phyloP scores from a whole-genome alignment of 352 stramenopile species.

The Globisporangium polare region DNA sequence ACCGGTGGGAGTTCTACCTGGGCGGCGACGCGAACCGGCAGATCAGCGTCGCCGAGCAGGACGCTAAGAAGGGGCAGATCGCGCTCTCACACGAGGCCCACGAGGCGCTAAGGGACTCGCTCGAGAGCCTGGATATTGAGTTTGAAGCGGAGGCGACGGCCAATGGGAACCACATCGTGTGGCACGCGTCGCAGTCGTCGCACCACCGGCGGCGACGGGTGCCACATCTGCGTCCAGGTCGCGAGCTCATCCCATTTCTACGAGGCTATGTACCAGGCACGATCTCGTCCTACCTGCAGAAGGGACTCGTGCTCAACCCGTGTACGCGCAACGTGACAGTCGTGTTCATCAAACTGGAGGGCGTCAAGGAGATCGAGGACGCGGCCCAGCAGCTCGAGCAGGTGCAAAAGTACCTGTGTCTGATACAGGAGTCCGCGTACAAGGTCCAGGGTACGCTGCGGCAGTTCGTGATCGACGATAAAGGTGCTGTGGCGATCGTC shows the following conservation, averaged over 20 bases:
- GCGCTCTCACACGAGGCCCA: constrained; percentile 62
- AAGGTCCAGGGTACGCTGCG: constrained; percentile 76
- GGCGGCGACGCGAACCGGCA: constrained; percentile 79
- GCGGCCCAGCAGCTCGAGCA: constrained; percentile 37
- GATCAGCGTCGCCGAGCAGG: constrained; percentile 69
- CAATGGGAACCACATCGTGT: constrained; percentile 51
- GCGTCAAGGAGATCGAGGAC: constrained; percentile 42
- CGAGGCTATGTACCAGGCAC: constrained; percentile 62
- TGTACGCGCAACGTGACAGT: constrained; percentile 67
- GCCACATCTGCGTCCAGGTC: constrained; percentile 15
- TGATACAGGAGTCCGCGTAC: constrained; percentile 76
- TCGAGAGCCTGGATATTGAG: constrained; percentile 21
- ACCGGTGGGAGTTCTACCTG: constrained; percentile 87
- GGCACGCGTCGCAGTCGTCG: constrained; percentile 18
- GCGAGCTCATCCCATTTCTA: constrained; percentile 56
- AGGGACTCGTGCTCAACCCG: constrained; percentile 57
- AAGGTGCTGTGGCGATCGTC: constrained; percentile 76
- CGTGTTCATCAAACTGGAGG: constrained; percentile 68
- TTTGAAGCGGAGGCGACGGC: constrained; percentile 19
- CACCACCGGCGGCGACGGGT: constrained; percentile 8
- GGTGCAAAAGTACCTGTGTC: constrained; percentile 56
- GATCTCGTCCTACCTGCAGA: constrained; percentile 65
- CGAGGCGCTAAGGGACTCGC: constrained; percentile 24
- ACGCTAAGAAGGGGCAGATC: constrained; percentile 67
- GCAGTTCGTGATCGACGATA: constrained; percentile 87